A percentile compares a stretch with the other conserved stretches of the same genome.
Conservation (phyloP, 805 yeast genomes). For the Cyberlindnera maclurae region DNA sequence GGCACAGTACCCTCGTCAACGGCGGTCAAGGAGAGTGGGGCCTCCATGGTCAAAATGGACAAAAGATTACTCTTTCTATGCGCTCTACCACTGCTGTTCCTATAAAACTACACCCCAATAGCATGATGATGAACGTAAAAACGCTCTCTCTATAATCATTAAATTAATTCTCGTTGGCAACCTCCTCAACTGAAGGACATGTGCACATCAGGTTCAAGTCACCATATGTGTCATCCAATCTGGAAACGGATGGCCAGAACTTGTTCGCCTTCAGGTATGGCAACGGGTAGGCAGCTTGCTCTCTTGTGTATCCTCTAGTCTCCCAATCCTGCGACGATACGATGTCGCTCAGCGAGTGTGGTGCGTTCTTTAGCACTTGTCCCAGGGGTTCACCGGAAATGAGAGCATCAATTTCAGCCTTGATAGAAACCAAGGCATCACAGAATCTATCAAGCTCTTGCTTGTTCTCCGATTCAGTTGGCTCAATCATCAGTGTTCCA, state of each 20-base stretch:
- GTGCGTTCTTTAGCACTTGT: conserved; percentile 75
- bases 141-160: background rate
- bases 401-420: conserved; percentile 71
- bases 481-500: conserved; percentile 96
- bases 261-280: conserved; percentile 66
- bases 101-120: too few species aligned
- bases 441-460: conserved; percentile 88
- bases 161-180: conserved; percentile 30
- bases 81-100: too few species aligned
- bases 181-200: conserved; percentile 80
- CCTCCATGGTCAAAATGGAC: too few species aligned
- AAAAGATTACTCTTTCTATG: too few species aligned
- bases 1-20: background rate
- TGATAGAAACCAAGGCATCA: conserved; percentile 77
- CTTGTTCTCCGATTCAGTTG: conserved; percentile 90
- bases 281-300: conserved; percentile 88
- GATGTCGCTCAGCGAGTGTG: conserved; percentile 82
- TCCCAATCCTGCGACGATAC: conserved; percentile 68
- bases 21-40: too few species aligned
- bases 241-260: conserved; percentile 92
- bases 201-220: conserved; percentile 90
- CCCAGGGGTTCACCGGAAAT: conserved; percentile 63
- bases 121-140: too few species aligned
- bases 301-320: conserved; percentile 81
- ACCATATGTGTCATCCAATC: conserved; percentile 93